Base-by-base conservation (phyloP, 768 basidiomycete genomes). In the Tylopilus subfusipes region DNA sequence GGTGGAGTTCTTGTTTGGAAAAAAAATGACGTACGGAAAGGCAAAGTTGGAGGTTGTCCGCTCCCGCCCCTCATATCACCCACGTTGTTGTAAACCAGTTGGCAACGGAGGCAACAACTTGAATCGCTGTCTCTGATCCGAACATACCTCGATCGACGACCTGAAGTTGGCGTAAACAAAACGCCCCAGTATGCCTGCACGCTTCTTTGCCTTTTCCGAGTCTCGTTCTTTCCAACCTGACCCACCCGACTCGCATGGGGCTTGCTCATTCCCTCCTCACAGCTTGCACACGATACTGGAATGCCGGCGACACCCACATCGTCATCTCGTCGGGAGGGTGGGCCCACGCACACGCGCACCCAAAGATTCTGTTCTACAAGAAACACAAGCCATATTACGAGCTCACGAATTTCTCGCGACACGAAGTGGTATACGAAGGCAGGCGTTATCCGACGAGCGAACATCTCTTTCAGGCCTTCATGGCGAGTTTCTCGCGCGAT, bases 391-490 rank as follows among this genome's bases (percentile, higher is more conserved):
- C 84, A 2, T 75, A 85, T 56, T 86, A 87, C 60, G 85, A 82
- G 18, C 86, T 88, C 60, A 86, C 86, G 9, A 88, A 88, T 61
- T 88, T 87, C 62, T 88, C 88, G 1, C 67, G 80, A 0, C 84
- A 88, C 67, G 75, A 82, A n/a, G 83, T 90, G 9, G 63, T 77
- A 18, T 85, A 86, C 60, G 75, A 81, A 22, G 81, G 82, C 19
- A 83, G 82, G 63, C 72, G 72, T 40, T 90, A 88, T 59, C 85
- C 85, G 0, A 90, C 87, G 8, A 85, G 85, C 65, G 88, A 88
- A 61, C 88, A 89, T 67, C 78, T 89, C 19, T 88, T 87, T 61
- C 86, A 88, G 62, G 85, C 87, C 0, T 84, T 86, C 74, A 88
- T 86, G 68, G 85, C 82, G 52, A n/a, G 66, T n/a, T n/a, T 9